phyloP scores from a whole-genome alignment of 2,329 filamentous ascomycete species.

The Colletotrichum scovillei region DNA sequence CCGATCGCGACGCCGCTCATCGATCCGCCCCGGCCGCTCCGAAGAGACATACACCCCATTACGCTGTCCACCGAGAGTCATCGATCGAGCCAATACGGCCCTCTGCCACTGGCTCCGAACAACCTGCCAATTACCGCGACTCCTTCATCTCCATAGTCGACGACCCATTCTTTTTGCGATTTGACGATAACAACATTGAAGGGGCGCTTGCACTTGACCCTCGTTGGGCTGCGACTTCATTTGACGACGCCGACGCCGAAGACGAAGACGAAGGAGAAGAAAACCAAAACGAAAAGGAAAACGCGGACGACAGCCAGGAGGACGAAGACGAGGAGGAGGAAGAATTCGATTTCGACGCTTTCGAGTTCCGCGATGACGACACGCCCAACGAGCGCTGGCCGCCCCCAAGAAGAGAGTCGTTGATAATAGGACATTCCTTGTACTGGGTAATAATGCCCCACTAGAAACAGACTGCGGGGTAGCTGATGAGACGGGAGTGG shows the following conservation, averaged over 20 bases:
- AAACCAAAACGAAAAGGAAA: constrained; percentile 32
- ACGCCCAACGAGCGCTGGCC: constrained; percentile 52
- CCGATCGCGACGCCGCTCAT: constrained; percentile 36
- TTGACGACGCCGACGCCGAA: constrained; percentile 39
- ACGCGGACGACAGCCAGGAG: constrained; percentile 41
- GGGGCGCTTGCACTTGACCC: constrained; percentile 42
- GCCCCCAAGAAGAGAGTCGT: constrained; percentile 60
- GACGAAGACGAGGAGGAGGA: constrained; percentile 15
- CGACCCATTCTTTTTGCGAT: constrained; percentile 65
- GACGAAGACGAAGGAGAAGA: constrained; percentile 33
- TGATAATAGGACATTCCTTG: constrained; percentile 52
- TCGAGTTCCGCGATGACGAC: constrained; percentile 50
- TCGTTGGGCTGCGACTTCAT: constrained; percentile 36
- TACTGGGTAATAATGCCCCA: constrained; percentile 49
- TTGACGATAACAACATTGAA: constrained; percentile 49
- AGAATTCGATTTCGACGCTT: constrained; percentile 19
- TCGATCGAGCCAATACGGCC: constrained; percentile 37
- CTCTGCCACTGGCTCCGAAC: constrained; percentile 39
- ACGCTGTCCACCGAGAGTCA: constrained; percentile 35
- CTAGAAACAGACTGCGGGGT: constrained; percentile 33
- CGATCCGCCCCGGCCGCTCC: constrained; percentile 36
- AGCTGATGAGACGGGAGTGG: constrained; percentile 35
- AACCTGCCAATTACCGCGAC: constrained; percentile 50
- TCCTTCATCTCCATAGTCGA: constrained; percentile 66
- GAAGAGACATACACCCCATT: constrained; percentile 35